These are phyloP conservation scores for Adenanthera pavonina DNA, from an alignment of 306 rosid species.

Conservation along the genomic window DNA sequence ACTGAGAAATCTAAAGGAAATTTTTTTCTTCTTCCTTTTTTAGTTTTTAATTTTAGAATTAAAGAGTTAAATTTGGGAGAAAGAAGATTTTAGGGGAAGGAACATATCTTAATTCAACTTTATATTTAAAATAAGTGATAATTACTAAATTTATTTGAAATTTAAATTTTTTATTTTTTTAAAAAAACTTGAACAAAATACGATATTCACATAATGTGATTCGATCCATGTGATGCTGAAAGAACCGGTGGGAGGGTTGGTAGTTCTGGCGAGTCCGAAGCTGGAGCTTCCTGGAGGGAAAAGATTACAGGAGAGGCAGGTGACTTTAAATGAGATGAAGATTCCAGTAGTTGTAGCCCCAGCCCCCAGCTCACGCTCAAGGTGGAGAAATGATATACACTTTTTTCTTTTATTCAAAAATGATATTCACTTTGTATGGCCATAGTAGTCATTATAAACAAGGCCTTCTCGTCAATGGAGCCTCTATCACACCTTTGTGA, in stretches of 20 bases:
- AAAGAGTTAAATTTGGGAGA: no score
- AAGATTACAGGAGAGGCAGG: constrained; percentile 51
- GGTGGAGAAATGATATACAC: constrained; percentile 59
- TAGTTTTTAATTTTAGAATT: no score
- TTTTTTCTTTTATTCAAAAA: no score
- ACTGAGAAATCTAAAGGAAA: no score
- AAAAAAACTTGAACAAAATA: no score
- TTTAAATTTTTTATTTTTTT: no score
- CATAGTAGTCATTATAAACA: constrained; percentile 66
- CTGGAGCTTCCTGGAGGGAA: constrained; percentile 63
- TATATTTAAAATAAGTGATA: no score
- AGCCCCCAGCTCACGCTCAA: constrained; percentile 22
- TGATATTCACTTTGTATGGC: constrained; percentile 54
- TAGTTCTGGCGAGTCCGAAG: constrained; percentile 62
- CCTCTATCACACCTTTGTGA: constrained; percentile 46
- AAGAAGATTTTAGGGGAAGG: no score
- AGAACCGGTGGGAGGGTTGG: constrained; percentile 62
- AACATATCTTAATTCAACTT: no score
- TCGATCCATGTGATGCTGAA: constrained; percentile 63
- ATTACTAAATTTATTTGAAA: no score
- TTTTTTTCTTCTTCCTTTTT: no score
- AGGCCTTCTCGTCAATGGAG: constrained; percentile 70
- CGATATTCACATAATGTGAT: no score
- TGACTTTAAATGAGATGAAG: constrained; percentile 52
- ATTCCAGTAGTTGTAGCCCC: constrained; percentile 51